Conservation (phyloP, 352 stramenopile genomes). For the Achlya hypogyna region DNA sequence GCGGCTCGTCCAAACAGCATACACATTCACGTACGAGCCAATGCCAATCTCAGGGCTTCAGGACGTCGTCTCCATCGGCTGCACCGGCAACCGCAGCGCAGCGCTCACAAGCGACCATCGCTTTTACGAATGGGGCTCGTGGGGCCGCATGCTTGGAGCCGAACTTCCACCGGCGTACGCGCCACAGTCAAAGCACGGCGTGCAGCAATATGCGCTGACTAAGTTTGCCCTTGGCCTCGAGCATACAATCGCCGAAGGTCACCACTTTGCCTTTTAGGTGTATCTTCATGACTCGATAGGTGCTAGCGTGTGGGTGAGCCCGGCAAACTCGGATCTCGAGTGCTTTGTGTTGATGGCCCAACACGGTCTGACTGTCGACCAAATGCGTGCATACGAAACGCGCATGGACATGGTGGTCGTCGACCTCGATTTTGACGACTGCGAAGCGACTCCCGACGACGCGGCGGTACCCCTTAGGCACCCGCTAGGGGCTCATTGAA, state of each 20-base stretch:
- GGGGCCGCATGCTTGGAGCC: slow-evolving; percentile 39
- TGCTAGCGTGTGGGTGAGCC: slow-evolving; percentile 50
- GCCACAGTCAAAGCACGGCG: slow-evolving; percentile 26
- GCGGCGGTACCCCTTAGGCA: not conserved
- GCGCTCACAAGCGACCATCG: slow-evolving; percentile 32
- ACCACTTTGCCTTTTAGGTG: not conserved
- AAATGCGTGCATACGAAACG: slow-evolving; percentile 12
- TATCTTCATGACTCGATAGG: not conserved
- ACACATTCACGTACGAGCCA: slow-evolving; percentile 55
- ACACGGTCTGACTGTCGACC: slow-evolving; percentile 15
- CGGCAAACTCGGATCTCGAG: slow-evolving; percentile 10
- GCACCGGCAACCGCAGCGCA: slow-evolving; percentile 46
- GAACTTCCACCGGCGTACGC: slow-evolving; percentile 52
- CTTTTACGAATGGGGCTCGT: slow-evolving; percentile 66
- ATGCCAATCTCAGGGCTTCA: slow-evolving; percentile 40
- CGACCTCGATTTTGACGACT: slow-evolving; percentile 46
- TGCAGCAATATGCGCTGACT: slow-evolving; percentile 27
- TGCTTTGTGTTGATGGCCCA: slow-evolving; percentile 26
- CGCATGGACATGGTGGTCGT: slow-evolving; percentile 32
- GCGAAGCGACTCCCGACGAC: slow-evolving; percentile 28
- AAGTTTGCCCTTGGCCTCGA: slow-evolving; percentile 43
- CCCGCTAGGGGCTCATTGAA: not conserved
- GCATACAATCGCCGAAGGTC: slow-evolving; percentile 45
- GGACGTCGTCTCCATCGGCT: slow-evolving; percentile 37
- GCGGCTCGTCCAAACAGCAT: slow-evolving; percentile 58